These are phyloP conservation scores for Smallanthus sonchifolius DNA, from an alignment of 129 eudicot genomes.

Conservation along the genomic window DNA sequence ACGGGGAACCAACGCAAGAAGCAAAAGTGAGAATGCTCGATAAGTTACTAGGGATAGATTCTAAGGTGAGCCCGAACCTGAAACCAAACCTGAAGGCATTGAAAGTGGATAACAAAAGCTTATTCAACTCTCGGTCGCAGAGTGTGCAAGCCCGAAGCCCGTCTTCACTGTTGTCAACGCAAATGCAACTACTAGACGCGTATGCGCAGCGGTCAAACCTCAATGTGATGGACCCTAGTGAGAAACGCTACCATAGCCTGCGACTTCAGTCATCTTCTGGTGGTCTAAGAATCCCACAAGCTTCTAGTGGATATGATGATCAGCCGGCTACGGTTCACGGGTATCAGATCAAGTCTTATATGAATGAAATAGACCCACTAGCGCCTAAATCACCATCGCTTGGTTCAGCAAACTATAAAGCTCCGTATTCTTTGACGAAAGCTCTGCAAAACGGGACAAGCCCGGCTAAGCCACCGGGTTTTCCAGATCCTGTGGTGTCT, in stretches of 20 bases:
- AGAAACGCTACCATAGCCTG: conserved; percentile 84
- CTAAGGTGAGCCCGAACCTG: conserved; percentile 27
- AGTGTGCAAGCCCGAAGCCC: conserved; percentile 36
- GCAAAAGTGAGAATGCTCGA: conserved; percentile 75
- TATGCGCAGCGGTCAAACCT: conserved; percentile 39
- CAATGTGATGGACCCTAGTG: conserved; percentile 50
- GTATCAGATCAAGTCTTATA: conserved; percentile 56
- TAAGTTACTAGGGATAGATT: conserved; percentile 54
- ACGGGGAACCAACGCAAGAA: conserved; percentile 73
- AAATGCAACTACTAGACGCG: conserved; percentile 54
- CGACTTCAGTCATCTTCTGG: conserved; percentile 65
- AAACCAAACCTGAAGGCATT: conserved; percentile 32
- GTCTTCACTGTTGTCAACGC: conserved; percentile 48
- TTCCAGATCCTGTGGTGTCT: conserved; percentile 64
- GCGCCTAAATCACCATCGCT: conserved; percentile 49
- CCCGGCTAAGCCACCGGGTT: conserved; percentile 70
- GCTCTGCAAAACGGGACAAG: conserved; percentile 45
- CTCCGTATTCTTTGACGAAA: conserved; percentile 50
- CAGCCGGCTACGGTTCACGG: conserved; percentile 93
- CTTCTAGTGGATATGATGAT: conserved; percentile 41
- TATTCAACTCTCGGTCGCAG: conserved; percentile 47
- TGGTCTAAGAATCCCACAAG: conserved; percentile 36
- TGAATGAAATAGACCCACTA: conserved; percentile 45
- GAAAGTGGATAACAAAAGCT: conserved; percentile 43
- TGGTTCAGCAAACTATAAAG: conserved; percentile 36